phyloP scores from a whole-genome alignment of 2,329 filamentous ascomycete genomes.

The Teratosphaeria destructans region DNA sequence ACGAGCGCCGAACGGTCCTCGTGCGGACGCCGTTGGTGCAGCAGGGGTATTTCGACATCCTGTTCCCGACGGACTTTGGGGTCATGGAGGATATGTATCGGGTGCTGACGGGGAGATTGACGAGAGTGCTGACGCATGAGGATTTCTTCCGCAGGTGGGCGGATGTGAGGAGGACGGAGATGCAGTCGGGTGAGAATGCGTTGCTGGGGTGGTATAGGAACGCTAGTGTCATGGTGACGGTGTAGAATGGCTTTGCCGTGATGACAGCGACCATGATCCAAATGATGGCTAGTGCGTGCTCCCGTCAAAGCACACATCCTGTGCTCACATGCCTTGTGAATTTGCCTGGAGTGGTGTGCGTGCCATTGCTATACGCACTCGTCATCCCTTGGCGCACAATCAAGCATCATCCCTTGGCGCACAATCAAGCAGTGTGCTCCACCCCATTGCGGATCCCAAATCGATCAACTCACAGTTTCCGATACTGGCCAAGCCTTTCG shows the following conservation, averaged over 20 bases:
- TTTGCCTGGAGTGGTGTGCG: too few species aligned
- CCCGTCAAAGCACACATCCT: too few species aligned
- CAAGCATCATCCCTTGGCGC: too few species aligned
- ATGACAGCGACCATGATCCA: too few species aligned
- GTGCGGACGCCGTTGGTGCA: conserved; percentile 89
- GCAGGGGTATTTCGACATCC: conserved; percentile 97
- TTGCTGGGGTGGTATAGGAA: conserved; percentile 91
- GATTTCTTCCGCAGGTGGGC: conserved; percentile 88
- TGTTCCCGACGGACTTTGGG: conserved; percentile 92
- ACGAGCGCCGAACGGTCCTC: conserved; percentile 73
- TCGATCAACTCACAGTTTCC: too few species aligned
- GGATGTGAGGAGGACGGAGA: conserved; percentile 79
- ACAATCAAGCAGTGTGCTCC: too few species aligned
- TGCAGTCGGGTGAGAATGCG: conserved; percentile 84
- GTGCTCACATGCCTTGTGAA: too few species aligned
- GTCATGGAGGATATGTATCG: conserved; percentile 88
- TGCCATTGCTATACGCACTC: too few species aligned
- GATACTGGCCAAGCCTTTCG: too few species aligned
- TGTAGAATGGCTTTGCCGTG: conserved; percentile 34
- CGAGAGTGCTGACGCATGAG: conserved; percentile 73
- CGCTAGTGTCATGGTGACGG: conserved; percentile 80
- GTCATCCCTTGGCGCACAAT: too few species aligned
- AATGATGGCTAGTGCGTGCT: too few species aligned
- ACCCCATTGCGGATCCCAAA: too few species aligned
- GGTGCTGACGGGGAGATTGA: conserved; percentile 84